Evolutionary conservation across 2,329 filamentous ascomycete genomes (phyloP), one percentile per base, ranked within the genome.

Genomic region (Talaromyces atroroseus): DNA sequence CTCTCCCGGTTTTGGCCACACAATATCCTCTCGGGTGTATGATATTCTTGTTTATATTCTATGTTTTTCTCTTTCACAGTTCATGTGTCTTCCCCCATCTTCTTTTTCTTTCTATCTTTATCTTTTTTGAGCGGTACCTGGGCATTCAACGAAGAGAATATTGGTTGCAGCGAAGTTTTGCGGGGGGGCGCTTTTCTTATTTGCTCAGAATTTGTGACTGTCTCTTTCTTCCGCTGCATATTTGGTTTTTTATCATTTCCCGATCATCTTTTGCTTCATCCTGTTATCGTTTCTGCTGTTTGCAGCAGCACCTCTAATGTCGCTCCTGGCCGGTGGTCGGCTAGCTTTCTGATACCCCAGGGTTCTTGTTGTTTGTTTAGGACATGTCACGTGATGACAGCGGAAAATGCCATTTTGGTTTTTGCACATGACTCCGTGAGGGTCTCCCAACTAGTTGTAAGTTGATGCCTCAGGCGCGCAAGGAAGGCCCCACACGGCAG

Each of bases 341-440:
- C 56, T 54, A 53, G 51, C 56, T 58, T 54, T 58, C 56, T 54
- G 56, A 58, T 58, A 58, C 56, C 56, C 56, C 56, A 32, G 51
- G 24, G 46, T 53, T 45, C 54, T 50, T 54, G 46, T 56, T 40
- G 36, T 20, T 34, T 44, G 4, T 40, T 40, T 18, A 44, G 18
- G 40, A 12, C 21, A 20, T 34, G 49, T 52, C 20, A 44, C 40
- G 7, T 21, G 11, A 45, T 18, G 49, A 20, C n/a, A 6, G 38
- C 16, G 16, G 24, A 8, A 29, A 34, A 34, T 44, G n/a, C 38
- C 38, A 42, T 42, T 42, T 3, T 18, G 36, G 38, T 18, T 11
- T 42, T 32, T 32, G 2, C 2, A 8, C 29, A 4, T 32, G 29
- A 29, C 4, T 29, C 5, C 26, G 5, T 29, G 26, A 29, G 26